These are phyloP conservation scores for Saccharum officinarum DNA, from an alignment of 176 grass and related monocot genomes.

Conservation along the genomic window DNA sequence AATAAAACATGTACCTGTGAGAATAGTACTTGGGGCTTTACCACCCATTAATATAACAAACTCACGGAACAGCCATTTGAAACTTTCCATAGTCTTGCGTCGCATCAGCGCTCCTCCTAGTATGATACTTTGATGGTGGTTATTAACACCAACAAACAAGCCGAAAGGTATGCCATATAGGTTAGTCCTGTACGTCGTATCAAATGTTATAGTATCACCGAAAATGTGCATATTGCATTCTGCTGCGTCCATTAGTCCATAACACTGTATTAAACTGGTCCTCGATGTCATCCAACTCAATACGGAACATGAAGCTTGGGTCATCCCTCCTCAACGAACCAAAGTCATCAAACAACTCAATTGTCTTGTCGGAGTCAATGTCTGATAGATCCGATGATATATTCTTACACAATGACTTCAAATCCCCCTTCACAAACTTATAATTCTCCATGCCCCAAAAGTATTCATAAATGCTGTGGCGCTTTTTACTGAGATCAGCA, in stretches of 20 bases:
- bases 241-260: slow-evolving; percentile 14
- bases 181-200: slow-evolving; percentile 1
- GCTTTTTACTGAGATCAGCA: neutral
- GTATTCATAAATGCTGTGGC: neutral
- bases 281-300: neutral
- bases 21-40: slow-evolving; percentile 4
- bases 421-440: neutral
- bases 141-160: slow-evolving; percentile 23
- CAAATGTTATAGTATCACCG: slow-evolving; percentile 23
- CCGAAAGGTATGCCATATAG: neutral
- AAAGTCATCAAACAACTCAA: slow-evolving; percentile 30
- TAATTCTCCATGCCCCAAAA: neutral
- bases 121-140: slow-evolving; percentile 11
- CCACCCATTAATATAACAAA: slow-evolving; percentile 5
- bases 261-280: neutral
- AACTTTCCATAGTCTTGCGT: neutral
- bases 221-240: slow-evolving; percentile 25
- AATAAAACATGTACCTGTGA: slow-evolving; percentile 1
- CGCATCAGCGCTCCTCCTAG: slow-evolving; percentile 12
- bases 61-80: slow-evolving; percentile 10
- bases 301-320: slow-evolving; percentile 21
- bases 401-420: neutral
- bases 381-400: neutral
- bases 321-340: slow-evolving; percentile 1
- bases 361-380: neutral